Percentiles rank a stretch among this genome's conserved stretches.
Conservation (phyloP, 1,284 basidiomycete genomes). For the Apiotrichum siamense region DNA sequence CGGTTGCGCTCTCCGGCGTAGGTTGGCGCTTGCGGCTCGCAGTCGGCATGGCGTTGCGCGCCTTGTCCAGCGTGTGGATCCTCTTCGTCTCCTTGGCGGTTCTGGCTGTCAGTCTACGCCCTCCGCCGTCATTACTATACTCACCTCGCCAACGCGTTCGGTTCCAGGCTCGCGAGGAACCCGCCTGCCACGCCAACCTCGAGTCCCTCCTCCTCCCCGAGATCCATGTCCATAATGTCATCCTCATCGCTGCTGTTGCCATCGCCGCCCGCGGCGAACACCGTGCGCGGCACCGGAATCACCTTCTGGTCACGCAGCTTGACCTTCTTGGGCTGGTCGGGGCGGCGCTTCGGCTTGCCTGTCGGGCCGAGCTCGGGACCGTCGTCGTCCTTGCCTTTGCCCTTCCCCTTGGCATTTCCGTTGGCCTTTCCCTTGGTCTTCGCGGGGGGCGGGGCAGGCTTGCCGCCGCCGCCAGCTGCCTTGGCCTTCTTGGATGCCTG, state of each 20-base stretch:
- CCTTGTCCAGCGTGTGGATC: conserved; percentile 41
- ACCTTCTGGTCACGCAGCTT: conserved; percentile 46
- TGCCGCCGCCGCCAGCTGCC: neutral
- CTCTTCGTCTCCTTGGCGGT: conserved; percentile 46
- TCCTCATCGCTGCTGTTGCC: conserved; percentile 3
- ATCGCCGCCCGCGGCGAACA: conserved; percentile 24
- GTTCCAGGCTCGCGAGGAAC: conserved; percentile 38
- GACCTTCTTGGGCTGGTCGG: conserved; percentile 46
- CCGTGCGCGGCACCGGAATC: conserved; percentile 41
- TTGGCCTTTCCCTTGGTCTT: too few species aligned
- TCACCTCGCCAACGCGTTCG: conserved; percentile 38
- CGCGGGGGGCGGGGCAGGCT: conserved; percentile 4
- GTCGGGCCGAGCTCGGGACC: conserved; percentile 23
- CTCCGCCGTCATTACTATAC: neutral
- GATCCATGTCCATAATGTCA: conserved; percentile 13
- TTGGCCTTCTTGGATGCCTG: conserved; percentile 10
- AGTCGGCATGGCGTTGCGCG: conserved; percentile 35
- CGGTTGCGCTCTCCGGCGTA: conserved; percentile 25
- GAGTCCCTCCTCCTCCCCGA: conserved; percentile 25
- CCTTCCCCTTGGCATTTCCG: conserved; percentile 7
- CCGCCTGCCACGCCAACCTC: conserved; percentile 17
- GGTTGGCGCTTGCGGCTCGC: conserved; percentile 28
- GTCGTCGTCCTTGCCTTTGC: conserved; percentile 6
- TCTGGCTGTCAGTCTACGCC: conserved; percentile 16
- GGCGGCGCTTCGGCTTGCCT: conserved; percentile 38